These are phyloP conservation scores for Stylosanthes scabra DNA, from an alignment of 331 rosid genomes.

Conservation along the genomic window DNA sequence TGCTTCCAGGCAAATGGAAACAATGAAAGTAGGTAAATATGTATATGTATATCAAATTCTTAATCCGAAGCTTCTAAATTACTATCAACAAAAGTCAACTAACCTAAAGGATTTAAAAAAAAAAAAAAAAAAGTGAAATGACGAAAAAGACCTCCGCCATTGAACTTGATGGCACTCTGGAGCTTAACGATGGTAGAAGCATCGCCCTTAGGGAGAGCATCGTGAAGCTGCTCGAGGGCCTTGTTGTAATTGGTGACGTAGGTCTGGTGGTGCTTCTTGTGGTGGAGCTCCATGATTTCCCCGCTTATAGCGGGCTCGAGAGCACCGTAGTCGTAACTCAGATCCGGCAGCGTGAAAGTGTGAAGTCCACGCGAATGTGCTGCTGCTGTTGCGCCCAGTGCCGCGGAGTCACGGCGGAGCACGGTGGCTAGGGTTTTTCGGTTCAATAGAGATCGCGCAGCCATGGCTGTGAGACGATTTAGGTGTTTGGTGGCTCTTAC, in stretches of 20 bases:
- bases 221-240: slow-evolving; percentile 87
- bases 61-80: neutral
- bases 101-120: neutral
- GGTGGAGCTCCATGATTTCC: slow-evolving; percentile 95
- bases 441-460: slow-evolving; percentile 56
- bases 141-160: slow-evolving; percentile 81
- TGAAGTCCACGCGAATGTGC: slow-evolving; percentile 68
- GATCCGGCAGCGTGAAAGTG: slow-evolving; percentile 83
- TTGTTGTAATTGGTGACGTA: slow-evolving; percentile 93
- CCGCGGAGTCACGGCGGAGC: slow-evolving; percentile 38
- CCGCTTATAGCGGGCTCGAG: slow-evolving; percentile 89
- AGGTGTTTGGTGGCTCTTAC: no score
- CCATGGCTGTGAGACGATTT: slow-evolving; percentile 71
- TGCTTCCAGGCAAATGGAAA: slow-evolving; percentile 10
- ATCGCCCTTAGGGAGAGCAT: slow-evolving; percentile 66
- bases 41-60: neutral
- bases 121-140: no score
- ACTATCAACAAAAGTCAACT: slow-evolving; percentile 26
- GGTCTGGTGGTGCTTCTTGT: slow-evolving; percentile 95
- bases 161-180: slow-evolving; percentile 96
- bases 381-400: slow-evolving; percentile 25
- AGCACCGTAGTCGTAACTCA: slow-evolving; percentile 83
- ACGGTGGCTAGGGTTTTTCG: slow-evolving; percentile 49
- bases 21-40: neutral
- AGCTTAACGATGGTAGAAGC: slow-evolving; percentile 67